These are phyloP conservation scores for Zizania latifolia DNA, from an alignment of 176 grass and related monocot species.

Conservation along the genomic window DNA sequence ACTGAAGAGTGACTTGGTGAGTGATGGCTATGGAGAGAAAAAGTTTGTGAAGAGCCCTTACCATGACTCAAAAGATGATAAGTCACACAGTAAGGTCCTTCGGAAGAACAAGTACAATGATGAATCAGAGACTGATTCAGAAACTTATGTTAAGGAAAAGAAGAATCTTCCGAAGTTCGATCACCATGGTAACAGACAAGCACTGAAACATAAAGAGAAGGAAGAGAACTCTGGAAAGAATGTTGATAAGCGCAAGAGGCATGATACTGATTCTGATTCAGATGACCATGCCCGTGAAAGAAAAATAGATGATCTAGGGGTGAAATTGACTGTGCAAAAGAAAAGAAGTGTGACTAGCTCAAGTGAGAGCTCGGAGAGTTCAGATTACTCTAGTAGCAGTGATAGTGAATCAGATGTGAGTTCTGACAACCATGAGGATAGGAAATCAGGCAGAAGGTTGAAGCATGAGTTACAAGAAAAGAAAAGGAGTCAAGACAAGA, in stretches of 20 bases:
- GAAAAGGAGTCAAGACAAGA: slow-evolving; percentile 16
- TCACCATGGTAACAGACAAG: neutral
- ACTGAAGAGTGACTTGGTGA: neutral
- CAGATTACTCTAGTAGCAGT: slow-evolving; percentile 50
- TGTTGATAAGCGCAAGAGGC: slow-evolving; percentile 19
- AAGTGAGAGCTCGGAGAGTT: slow-evolving; percentile 69
- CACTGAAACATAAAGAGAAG: slow-evolving; percentile 14
- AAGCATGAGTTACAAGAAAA: slow-evolving; percentile 11
- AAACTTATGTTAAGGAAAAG: slow-evolving; percentile 2
- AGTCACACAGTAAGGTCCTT: neutral
- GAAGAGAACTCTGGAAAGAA: slow-evolving; percentile 14
- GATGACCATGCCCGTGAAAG: slow-evolving; percentile 19
- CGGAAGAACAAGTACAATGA: slow-evolving; percentile 1
- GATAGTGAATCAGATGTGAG: slow-evolving; percentile 43
- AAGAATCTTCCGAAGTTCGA: neutral
- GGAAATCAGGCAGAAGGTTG: slow-evolving; percentile 11
- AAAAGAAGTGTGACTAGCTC: slow-evolving; percentile 28
- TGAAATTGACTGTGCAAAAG: slow-evolving; percentile 16
- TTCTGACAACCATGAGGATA: slow-evolving; percentile 39
- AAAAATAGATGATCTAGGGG: slow-evolving; percentile 3
- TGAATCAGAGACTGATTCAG: slow-evolving; percentile 15
- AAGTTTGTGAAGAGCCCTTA: neutral
- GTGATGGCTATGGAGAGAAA: slow-evolving; percentile 7
- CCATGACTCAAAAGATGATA: slow-evolving; percentile 15
- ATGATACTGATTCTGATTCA: slow-evolving; percentile 37